Percentiles rank a stretch among this genome's conserved stretches.
These are phyloP conservation scores for Lasiosphaeria hispida DNA, from an alignment of 495 filamentous ascomycete species.

Conservation along the genomic window DNA sequence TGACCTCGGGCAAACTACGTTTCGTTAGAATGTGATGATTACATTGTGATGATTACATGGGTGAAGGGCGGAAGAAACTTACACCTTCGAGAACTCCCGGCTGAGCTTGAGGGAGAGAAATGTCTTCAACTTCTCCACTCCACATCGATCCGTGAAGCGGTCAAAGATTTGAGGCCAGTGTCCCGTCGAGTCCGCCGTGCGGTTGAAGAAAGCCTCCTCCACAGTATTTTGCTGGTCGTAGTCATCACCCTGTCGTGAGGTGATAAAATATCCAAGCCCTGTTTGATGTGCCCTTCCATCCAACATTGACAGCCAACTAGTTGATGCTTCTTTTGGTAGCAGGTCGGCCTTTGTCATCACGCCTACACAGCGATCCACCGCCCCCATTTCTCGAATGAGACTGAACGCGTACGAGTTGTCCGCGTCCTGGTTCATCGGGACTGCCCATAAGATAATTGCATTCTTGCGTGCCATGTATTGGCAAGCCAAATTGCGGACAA, in stretches of 20 bases:
- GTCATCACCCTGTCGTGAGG: slow-evolving; percentile 45
- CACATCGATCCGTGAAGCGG: slow-evolving; percentile 52
- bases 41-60: neutral
- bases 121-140: slow-evolving; percentile 54
- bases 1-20: slow-evolving; percentile 56
- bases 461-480: slow-evolving; percentile 62
- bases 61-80: slow-evolving; percentile 8
- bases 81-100: slow-evolving; percentile 55
- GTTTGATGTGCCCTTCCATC: slow-evolving; percentile 51
- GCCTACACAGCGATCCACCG: slow-evolving; percentile 63
- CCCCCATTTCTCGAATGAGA: slow-evolving; percentile 58
- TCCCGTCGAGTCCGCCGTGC: slow-evolving; percentile 19
- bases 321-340: slow-evolving; percentile 37
- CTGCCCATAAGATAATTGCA: slow-evolving; percentile 70
- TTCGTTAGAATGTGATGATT: neutral
- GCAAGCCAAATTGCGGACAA: slow-evolving; percentile 66
- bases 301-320: slow-evolving; percentile 60
- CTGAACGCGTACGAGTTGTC: slow-evolving; percentile 67
- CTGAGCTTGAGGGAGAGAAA: slow-evolving; percentile 55
- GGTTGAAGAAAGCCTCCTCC: slow-evolving; percentile 60
- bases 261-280: slow-evolving; percentile 65
- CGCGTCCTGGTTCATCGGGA: slow-evolving; percentile 71
- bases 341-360: slow-evolving; percentile 81
- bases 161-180: slow-evolving; percentile 50
- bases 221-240: slow-evolving; percentile 54